Conservation (phyloP, 257 asterid species). For the Hygrophila difformis region DNA sequence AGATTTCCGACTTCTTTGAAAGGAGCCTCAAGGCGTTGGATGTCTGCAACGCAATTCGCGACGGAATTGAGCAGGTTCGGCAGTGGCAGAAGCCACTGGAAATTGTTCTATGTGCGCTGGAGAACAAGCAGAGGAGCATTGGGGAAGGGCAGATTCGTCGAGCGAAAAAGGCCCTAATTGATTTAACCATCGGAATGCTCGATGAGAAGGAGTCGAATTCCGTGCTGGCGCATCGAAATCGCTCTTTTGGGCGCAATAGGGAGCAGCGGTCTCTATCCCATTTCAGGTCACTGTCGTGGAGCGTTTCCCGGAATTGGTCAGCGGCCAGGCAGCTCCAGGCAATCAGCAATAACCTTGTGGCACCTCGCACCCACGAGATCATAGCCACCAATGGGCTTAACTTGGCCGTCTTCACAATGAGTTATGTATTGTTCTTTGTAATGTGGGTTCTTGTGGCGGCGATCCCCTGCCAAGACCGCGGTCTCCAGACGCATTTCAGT, state of each 20-base stretch:
- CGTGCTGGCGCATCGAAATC: slow-evolving; percentile 49
- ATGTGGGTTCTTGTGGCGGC: slow-evolving; percentile 99
- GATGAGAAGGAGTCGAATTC: slow-evolving; percentile 57
- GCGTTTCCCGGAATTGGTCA: slow-evolving; percentile 90
- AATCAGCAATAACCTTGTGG: slow-evolving; percentile 53
- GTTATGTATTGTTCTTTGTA: slow-evolving; percentile 60
- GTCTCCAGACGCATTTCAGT: slow-evolving; percentile 62
- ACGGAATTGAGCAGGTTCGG: slow-evolving; percentile 57
- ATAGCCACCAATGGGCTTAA: slow-evolving; percentile 54
- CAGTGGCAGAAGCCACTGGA: slow-evolving; percentile 65
- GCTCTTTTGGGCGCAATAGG: slow-evolving; percentile 66
- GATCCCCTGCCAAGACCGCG: slow-evolving; percentile 95
- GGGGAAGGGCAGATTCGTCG: slow-evolving; percentile 79
- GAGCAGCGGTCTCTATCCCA: slow-evolving; percentile 46
- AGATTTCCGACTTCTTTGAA: slow-evolving; percentile 42
- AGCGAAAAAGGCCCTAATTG: slow-evolving; percentile 54
- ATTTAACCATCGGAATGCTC: slow-evolving; percentile 49
- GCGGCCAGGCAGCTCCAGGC: slow-evolving; percentile 87
- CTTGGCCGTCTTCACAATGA: slow-evolving; percentile 74
- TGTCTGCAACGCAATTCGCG: slow-evolving; percentile 66
- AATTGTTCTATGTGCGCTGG: slow-evolving; percentile 46
- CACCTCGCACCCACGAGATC: slow-evolving; percentile 54
- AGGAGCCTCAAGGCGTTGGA: slow-evolving; percentile 64
- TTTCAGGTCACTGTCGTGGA: slow-evolving; percentile 82
- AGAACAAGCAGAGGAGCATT: slow-evolving; percentile 33